These are phyloP conservation scores for Calophaca sinica DNA, from an alignment of 306 rosid species.

Conservation along the genomic window DNA sequence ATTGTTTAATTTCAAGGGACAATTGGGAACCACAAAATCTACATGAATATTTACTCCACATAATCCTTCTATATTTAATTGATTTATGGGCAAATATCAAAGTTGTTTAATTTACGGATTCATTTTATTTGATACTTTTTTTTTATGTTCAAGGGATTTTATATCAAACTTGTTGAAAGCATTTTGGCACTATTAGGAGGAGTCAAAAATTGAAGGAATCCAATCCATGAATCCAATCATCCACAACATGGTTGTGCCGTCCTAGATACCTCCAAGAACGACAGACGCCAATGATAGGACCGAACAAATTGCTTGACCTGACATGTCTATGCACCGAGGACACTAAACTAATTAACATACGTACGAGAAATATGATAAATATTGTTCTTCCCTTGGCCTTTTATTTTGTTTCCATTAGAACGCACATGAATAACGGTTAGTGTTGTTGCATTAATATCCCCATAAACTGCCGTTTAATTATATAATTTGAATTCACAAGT, in stretches of 20 bases:
- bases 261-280: conserved; percentile 49
- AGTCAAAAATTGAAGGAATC: conserved; percentile 38
- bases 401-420: conserved; percentile 44
- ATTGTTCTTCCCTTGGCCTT: conserved; percentile 25
- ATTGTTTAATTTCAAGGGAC: conserved; percentile 32
- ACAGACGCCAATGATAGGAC: conserved; percentile 65
- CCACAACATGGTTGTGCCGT: conserved; percentile 46
- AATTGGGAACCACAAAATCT: conserved; percentile 30
- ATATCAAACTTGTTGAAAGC: conserved; percentile 28
- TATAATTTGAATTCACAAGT: conserved; percentile 43
- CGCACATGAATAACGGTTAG: conserved; percentile 48
- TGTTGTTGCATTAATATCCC: conserved; percentile 42
- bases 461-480: conserved; percentile 22
- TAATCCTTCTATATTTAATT: neutral
- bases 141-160: neutral
- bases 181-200: conserved; percentile 34
- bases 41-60: conserved; percentile 28
- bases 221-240: conserved; percentile 39
- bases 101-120: conserved; percentile 13
- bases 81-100: neutral
- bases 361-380: conserved; percentile 22
- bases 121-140: neutral
- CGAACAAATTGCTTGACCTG: conserved; percentile 59
- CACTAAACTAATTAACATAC: conserved; percentile 56
- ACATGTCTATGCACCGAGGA: conserved; percentile 52